Base-by-base conservation (phyloP, 495 filamentous ascomycete species). In the Podospora tetraspora region DNA sequence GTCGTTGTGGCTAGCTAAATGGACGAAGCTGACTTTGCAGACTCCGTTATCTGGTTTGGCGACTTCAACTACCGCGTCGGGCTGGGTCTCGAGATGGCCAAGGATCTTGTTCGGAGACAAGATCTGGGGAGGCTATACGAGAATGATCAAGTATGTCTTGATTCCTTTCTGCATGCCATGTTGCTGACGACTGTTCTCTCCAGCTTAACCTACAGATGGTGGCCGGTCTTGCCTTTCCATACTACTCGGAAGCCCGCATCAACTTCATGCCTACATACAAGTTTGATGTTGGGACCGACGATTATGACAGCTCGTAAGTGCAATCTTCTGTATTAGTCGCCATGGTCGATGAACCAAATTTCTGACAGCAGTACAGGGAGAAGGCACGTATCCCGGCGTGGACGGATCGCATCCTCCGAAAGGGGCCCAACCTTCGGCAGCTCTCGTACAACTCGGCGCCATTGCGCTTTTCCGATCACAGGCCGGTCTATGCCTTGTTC, bases 31-130 rank as follows among this genome's bases (percentile, higher is more conserved):
- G 61, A 70, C 59, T 25, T 5, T 21, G 8, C 56, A 84, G 82
- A 97, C 75, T 89, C 88, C 25, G 88, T 98, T n/a, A 91, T 99
- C 68, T 99, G 96, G 96, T 84, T 97, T 59, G 95, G 95, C 9
- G 95, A 99, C 78, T 99, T 99, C 81, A 99, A 99, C 73, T 99
- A 99, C 79, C 89, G 95, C 29, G 96, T 99, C 72, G 96, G 93
- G 3, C 82, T 97, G 64, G 85, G 84, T 23, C 88, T 93, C 71
- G 93, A 96, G 57, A 89, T 83, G 69, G 92, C 93, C 23, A 89
- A 90, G 69, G 86, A 89, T 63, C 82, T 96, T 25, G 85, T 96
- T 60, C 82, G 86, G 61, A 82, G 85, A 57, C 81, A 84, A 16
- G 89, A 98, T 71, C 82, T 94, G 11, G 89, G 91, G 64, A 90